Base-by-base conservation (phyloP, 2,329 filamentous ascomycete species). In the Neoarthrinium moseri region DNA sequence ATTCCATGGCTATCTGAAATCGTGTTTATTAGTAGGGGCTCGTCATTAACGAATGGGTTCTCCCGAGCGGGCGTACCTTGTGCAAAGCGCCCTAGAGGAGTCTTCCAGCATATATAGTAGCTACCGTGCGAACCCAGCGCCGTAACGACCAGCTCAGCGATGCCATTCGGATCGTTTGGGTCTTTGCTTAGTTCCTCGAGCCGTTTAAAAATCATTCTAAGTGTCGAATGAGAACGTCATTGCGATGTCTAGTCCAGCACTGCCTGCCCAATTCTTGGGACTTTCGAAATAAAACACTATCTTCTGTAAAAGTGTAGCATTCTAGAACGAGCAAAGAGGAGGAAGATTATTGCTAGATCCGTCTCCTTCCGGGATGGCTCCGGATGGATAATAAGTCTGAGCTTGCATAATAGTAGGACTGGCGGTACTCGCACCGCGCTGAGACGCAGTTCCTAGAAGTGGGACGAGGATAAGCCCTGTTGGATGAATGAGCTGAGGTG, bases 41-140 rank as follows among this genome's bases (percentile, higher is more conserved):
- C 10, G 13, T 18, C 40, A 35, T 20, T 8, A 6, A 20, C 10
- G 17, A 10, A 17, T 4, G 13, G 15, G 8, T 29, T 5, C 6
- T 15, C 4, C 8, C 8, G 17, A 22, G n/a, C 10, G 15, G 6
- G 7, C 56, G 51, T 51, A 62, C 60, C 53, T 46, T 63, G 60
- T 34, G 45, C 56, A 29, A 59, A 61, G 36, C 55, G 52, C 7
- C 60, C 60, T 4, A 49, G 49, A 11, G 46, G 49, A 4, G 58
- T 62, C 48, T 60, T 63, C 60, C 60, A 63, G 40, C 60, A 62
- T 26, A 63, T 59, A 40, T 63, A 63, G 37, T 60, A 59, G 21
- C 56, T 51, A 22, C 60, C 60, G 24, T 50, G 46, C 4, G 58
- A 57, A 18, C 60, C 60, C 3, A 63, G 52, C 27, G 60, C 60